Conservation (phyloP, 768 basidiomycete genomes). For the Dacryopinax spathularia region DNA sequence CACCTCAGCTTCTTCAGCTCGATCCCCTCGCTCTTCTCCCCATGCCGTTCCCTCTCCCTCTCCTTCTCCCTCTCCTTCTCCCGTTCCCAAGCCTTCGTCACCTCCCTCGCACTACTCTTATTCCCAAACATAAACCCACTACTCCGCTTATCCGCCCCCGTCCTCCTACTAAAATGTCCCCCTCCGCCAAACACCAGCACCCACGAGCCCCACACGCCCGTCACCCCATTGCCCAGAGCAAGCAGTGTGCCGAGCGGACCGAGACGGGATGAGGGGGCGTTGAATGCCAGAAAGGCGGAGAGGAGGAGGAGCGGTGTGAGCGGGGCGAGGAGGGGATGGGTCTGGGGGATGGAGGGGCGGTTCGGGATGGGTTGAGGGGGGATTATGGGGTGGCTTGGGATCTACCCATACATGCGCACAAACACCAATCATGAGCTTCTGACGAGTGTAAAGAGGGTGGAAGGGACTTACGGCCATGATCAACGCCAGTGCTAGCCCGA, state of each 20-base stretch:
- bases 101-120: constrained; percentile 45
- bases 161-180: constrained; percentile 46
- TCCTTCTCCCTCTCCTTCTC: constrained; percentile 29
- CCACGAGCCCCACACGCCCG: constrained; percentile 60
- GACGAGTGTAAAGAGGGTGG: neutral
- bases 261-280: constrained; percentile 32
- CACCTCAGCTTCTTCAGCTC: constrained; percentile 4
- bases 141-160: constrained; percentile 70
- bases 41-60: constrained; percentile 34
- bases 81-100: constrained; percentile 45
- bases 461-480: constrained; percentile 39
- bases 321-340: constrained; percentile 52
- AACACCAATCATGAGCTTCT: constrained; percentile 4
- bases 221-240: constrained; percentile 34
- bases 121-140: constrained; percentile 70
- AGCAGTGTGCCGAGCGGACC: constrained; percentile 43
- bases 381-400: neutral
- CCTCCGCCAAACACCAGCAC: constrained; percentile 45
- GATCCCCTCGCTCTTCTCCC: constrained; percentile 4
- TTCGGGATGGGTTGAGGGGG: neutral
- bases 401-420: neutral
- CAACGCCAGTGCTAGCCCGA: constrained; percentile 40
- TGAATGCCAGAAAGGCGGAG: constrained; percentile 53
- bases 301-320: constrained; percentile 39
- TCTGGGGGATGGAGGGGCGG: constrained; percentile 5